phyloP scores from a whole-genome alignment of 2,329 filamentous ascomycete genomes.

The Dactylonectria estremocensis region DNA sequence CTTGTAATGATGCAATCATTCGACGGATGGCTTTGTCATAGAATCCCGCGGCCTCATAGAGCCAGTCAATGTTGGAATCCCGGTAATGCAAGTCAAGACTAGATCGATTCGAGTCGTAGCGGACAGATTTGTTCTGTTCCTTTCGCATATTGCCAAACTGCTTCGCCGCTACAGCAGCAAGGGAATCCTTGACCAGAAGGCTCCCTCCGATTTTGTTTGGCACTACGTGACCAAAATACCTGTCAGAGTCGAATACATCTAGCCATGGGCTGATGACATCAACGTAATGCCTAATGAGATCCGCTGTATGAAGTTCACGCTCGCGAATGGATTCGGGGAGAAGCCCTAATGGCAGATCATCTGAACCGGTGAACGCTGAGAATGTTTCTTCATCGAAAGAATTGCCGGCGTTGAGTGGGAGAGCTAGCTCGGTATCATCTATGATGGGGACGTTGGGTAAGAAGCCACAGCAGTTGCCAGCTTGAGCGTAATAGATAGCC shows the following conservation, averaged over 20 bases:
- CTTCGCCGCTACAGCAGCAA: conserved; percentile 13
- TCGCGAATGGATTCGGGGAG: conserved; percentile 10
- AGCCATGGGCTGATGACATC: conserved; percentile 15
- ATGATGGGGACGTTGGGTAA: neutral
- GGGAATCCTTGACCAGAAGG: conserved; percentile 9
- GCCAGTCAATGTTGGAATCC: conserved; percentile 8
- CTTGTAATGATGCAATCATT: conserved; percentile 10
- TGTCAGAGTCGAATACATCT: conserved; percentile 17
- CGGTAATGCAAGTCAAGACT: too few species aligned
- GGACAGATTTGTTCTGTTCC: neutral
- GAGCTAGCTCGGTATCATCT: too few species aligned
- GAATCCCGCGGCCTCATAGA: conserved; percentile 13
- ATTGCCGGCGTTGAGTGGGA: neutral
- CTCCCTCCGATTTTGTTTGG: conserved; percentile 8
- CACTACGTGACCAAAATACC: conserved; percentile 16
- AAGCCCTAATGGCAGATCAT: neutral
- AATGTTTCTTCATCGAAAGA: too few species aligned
- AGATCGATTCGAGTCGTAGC: neutral
- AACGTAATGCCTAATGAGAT: conserved; percentile 11
- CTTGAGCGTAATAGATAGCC: conserved; percentile 1
- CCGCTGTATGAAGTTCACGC: neutral
- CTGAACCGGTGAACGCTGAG: too few species aligned
- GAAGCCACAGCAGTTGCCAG: conserved; percentile 6
- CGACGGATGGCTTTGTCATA: conserved; percentile 19
- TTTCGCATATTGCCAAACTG: conserved; percentile 1